Base-by-base conservation (phyloP, 2,329 filamentous ascomycete genomes). In the Colletotrichum higginsianum region DNA sequence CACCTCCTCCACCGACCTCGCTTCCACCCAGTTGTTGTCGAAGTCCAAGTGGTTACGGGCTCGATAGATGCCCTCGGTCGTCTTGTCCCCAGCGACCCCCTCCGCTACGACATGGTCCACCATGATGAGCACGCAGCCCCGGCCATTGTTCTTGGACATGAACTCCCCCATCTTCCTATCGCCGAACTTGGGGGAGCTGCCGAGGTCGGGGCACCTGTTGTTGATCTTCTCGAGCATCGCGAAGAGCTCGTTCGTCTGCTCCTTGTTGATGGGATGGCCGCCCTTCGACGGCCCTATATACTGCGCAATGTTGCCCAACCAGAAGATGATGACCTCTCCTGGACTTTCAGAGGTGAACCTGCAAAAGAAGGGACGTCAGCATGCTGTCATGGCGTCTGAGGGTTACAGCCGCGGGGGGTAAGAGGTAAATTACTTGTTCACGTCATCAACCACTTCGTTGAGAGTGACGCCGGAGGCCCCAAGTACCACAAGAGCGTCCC, bases 321-420 rank as follows among this genome's bases (percentile, higher is more conserved):
- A 83, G 55, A 79, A 79, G 67, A 87, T 83, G 62, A 87, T 78
- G 61, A 87, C 78, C 72, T 87, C 85, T 13, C 79, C 80, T 1
- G 78, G 83, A 73, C 84, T 82, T 23, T 84, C 77, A 7, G 76
- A 70, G 1, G 83, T 86, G 73, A 87, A 87, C 23, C 74, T 76
- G 75, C 86, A 35, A 35, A 35, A 9, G 8, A 35, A 35, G 30
- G 30, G 30, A 35, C 30, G 30, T 35, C 30, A 35, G 30, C 8
- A 35, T 9, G 30, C 30, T 35, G 30, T 35, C 30, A 35, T 35
- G 30, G 30, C 30, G 30, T 8, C 30, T 9, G 30, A 35, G 30
- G 8, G 30, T 8, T 35, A 35, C 30, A 35, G 7, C 30, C 8
- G 30, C 30, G 8, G 30, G 8, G 30, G 30, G 8, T 35, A 35